A percentile compares a stretch with the other conserved stretches of the same genome.
Evolutionary conservation across 306 rosid species (phyloP).

Genomic region (Begonia masoniana): DNA sequence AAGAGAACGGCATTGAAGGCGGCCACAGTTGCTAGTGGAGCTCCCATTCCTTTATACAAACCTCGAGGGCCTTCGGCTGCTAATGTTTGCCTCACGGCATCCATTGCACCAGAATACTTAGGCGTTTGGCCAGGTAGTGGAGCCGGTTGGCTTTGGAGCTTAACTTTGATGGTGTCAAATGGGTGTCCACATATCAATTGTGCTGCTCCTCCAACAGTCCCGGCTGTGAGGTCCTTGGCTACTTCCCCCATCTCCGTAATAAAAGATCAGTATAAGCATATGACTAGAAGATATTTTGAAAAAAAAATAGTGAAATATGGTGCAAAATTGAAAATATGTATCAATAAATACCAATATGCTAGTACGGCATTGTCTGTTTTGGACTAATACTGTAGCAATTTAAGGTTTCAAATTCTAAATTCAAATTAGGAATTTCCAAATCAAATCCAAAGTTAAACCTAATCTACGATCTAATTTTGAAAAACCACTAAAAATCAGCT

Average conservation of each 20-base stretch:
- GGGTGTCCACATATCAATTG: conserved; percentile 89
- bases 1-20: conserved; percentile 92
- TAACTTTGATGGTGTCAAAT: conserved; percentile 94
- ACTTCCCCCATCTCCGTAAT: conserved; percentile 66
- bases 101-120: conserved; percentile 74
- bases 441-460: no score
- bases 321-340: no score
- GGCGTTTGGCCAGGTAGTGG: conserved; percentile 77
- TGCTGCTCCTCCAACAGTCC: conserved; percentile 88
- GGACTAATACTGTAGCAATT: no score
- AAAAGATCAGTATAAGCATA: not conserved
- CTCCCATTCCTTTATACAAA: conserved; percentile 98
- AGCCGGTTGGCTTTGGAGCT: conserved; percentile 94
- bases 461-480: no score
- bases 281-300: no score
- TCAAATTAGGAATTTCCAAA: no score
- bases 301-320: no score
- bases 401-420: no score
- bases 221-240: conserved; percentile 82
- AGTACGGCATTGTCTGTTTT: no score
- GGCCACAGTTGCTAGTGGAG: conserved; percentile 94
- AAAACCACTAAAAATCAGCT: no score
- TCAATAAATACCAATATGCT: no score
- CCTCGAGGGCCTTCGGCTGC: conserved; percentile 89
- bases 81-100: conserved; percentile 85